Base-by-base conservation (phyloP, 2,329 filamentous ascomycete genomes). In the Botrytis cinerea region DNA sequence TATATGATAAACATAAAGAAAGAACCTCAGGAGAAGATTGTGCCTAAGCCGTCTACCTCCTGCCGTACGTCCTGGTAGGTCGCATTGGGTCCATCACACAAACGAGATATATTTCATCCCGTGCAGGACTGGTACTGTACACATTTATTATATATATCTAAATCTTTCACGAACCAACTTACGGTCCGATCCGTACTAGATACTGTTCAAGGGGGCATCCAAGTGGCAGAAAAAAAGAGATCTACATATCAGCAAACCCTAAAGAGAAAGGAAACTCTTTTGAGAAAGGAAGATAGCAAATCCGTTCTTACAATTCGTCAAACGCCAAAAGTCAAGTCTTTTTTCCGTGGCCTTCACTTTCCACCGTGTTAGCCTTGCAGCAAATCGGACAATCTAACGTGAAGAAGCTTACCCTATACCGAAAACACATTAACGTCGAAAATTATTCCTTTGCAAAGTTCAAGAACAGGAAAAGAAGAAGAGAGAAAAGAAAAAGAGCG, bases 361-460 rank as follows among this genome's bases (percentile, higher is more conserved):
- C 48, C 10, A 51, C 48, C 25, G 48, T 51, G 48, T 51, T 78
- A 78, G 77, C 74, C 76, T 74, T 75, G 76, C 77, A 79, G 77
- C 51, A 76, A 75, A 25, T 32, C 59, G 40, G 22, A 54, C 40
- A 40, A 61, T 64, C 69, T 46, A 70, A 66, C 38, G 38, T 38
- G 6, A 38, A 38, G 38, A 38, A 62, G 16, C 9, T 18, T 10
- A 43, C 60, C 32, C 38, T 62, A 62, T 62, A 62, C 66, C 66
- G 48, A 69, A 68, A 68, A 43, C 6, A 63, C n/a, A 46, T 67
- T 67, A 67, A 46, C 73, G 68, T 72, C 73, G 46, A 54, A 28
- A 54, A 51, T 67, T 54, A 57, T 57, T 28, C n/a, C 51, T 22
- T 35, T 64, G 48, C 35, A 72, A 75, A 73, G 38, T 67, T 38